Evolutionary conservation across 2,329 filamentous ascomycete species (phyloP).

Genomic region (Pleurostoma richardsiae): DNA sequence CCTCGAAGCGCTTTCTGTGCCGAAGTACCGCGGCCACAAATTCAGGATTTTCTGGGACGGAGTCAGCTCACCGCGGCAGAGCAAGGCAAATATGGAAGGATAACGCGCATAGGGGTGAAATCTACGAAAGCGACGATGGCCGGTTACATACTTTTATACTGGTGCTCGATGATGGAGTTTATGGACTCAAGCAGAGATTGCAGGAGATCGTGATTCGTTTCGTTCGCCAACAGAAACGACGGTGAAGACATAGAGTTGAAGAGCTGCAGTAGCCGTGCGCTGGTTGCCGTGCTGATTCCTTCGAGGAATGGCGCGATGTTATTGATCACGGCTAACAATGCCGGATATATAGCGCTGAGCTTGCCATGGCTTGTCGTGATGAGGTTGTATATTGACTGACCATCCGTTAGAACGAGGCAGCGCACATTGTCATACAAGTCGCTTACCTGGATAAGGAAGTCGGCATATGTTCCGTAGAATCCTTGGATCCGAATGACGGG

Average conservation of each 20-base stretch:
- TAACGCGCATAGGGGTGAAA: too few relatives aligned
- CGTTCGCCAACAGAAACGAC: conserved; percentile 86
- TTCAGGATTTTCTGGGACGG: conserved; percentile 64
- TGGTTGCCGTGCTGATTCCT: conserved; percentile 67
- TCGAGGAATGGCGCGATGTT: conserved; percentile 86
- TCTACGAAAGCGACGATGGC: too few relatives aligned
- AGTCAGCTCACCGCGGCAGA: background rate
- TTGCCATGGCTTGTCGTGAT: conserved; percentile 90
- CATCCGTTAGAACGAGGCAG: conserved; percentile 21
- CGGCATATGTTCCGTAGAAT: conserved; percentile 86
- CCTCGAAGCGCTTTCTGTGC: conserved; percentile 78
- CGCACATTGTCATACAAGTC: background rate
- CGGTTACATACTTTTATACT: conserved; percentile 62
- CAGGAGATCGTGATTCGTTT: conserved; percentile 80
- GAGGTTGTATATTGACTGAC: conserved; percentile 80
- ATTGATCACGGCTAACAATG: conserved; percentile 85
- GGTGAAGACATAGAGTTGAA: conserved; percentile 92
- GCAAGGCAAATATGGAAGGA: too few relatives aligned
- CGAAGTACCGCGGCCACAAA: conserved; percentile 76
- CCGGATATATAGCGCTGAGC: conserved; percentile 86
- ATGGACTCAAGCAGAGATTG: conserved; percentile 81
- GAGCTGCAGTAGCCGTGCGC: conserved; percentile 79
- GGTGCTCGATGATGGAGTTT: conserved; percentile 85
- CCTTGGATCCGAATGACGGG: conserved; percentile 73
- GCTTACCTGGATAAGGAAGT: conserved; percentile 84